Evolutionary conservation across 179 eudicot genomes (phyloP).

Genomic region (Silene coronaria): DNA sequence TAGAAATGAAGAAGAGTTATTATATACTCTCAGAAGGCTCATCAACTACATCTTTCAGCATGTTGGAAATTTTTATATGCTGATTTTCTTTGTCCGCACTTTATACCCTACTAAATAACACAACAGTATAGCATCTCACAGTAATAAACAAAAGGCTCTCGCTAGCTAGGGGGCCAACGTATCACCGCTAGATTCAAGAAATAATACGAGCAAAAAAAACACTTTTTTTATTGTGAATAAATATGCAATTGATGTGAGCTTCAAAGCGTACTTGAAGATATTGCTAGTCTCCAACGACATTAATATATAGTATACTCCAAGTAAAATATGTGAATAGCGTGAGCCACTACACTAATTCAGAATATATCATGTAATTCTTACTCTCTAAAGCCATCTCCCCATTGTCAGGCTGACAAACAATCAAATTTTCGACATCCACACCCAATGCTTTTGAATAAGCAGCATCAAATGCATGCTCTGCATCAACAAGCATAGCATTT

Average conservation of each 20-base stretch:
- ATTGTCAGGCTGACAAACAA: constrained; percentile 94
- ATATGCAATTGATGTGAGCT: background rate
- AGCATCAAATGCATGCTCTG: constrained; percentile 97
- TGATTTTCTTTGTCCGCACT: background rate
- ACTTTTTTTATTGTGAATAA: background rate
- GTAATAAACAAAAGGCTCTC: background rate
- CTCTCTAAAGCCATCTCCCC: constrained; percentile 99
- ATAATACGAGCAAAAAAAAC: background rate
- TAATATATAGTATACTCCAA: background rate
- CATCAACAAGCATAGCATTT: constrained; percentile 96
- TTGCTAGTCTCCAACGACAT: background rate
- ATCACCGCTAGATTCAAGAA: background rate
- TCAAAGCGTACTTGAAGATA: background rate
- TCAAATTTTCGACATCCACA: constrained; percentile 86
- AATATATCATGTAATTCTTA: constrained; percentile 30
- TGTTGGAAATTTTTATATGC: background rate
- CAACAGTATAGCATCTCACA: background rate
- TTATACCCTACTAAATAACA: background rate
- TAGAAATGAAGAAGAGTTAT: background rate
- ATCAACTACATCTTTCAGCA: background rate
- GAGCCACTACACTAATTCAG: background rate
- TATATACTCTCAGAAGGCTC: background rate
- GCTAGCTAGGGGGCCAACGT: background rate
- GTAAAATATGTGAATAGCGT: background rate
- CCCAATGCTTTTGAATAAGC: constrained; percentile 85